Evolutionary conservation across 1,284 basidiomycete species (phyloP).

Genomic region (Ceratobasidium sp.): DNA sequence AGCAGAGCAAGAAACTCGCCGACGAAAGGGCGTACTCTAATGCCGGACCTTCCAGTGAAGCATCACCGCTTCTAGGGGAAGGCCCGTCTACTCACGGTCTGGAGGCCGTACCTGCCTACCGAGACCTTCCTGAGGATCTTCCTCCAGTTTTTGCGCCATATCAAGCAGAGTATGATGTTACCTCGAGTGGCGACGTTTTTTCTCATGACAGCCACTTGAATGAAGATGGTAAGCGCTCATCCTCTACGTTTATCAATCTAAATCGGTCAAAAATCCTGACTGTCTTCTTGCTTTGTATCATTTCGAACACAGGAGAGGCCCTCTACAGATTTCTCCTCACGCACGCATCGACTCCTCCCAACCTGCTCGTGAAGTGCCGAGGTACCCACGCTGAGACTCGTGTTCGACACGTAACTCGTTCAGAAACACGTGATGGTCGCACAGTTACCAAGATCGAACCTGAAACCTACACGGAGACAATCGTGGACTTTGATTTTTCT

Average conservation of each 20-base stretch:
- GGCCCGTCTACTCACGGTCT: slow-evolving; percentile 5
- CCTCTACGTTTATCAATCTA: neutral
- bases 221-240: slow-evolving; percentile 63
- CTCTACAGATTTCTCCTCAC: slow-evolving; percentile 75
- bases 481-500: slow-evolving; percentile 72
- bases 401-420: slow-evolving; percentile 60
- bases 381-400: slow-evolving; percentile 70
- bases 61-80: neutral
- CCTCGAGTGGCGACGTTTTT: slow-evolving; percentile 63
- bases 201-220: slow-evolving; percentile 79
- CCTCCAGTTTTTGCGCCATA: slow-evolving; percentile 73
- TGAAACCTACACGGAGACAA: slow-evolving; percentile 62
- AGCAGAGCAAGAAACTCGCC: slow-evolving; percentile 8
- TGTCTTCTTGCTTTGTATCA: neutral
- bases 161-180: slow-evolving; percentile 66
- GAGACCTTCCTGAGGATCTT: slow-evolving; percentile 51
- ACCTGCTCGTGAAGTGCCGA: slow-evolving; percentile 61
- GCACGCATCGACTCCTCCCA: slow-evolving; percentile 63
- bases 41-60: neutral
- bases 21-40: slow-evolving; percentile 14
- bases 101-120: slow-evolving; percentile 6
- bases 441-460: slow-evolving; percentile 36
- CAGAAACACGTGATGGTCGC: slow-evolving; percentile 15
- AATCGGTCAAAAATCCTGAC: slow-evolving; percentile 14
- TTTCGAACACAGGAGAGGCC: slow-evolving; percentile 65